These are phyloP conservation scores for Kurtzmaniella natalensis DNA, from an alignment of 1,139 yeast species.

Conservation along the genomic window DNA sequence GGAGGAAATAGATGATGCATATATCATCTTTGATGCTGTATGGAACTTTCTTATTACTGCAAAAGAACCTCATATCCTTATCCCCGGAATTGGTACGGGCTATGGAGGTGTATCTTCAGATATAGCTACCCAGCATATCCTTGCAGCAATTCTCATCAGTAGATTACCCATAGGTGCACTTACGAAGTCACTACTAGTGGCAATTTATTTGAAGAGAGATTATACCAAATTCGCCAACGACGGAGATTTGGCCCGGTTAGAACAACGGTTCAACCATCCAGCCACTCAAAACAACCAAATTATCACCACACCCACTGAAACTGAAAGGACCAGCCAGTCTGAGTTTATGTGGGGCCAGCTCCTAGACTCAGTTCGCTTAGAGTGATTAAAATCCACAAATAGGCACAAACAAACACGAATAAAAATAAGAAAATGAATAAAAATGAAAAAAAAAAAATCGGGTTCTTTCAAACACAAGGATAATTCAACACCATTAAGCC, in stretches of 20 bases:
- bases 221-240: too few species aligned
- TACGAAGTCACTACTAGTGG: constrained; percentile 15
- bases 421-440: too few species aligned
- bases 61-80: constrained; percentile 12
- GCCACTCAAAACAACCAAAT: too few species aligned
- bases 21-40: constrained; percentile 14
- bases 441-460: too few species aligned
- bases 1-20: constrained; percentile 9
- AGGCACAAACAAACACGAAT: too few species aligned
- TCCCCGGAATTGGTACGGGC: constrained; percentile 30
- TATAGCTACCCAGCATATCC: constrained; percentile 17
- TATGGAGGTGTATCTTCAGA: constrained; percentile 19
- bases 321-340: not conserved
- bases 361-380: not conserved
- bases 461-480: too few species aligned
- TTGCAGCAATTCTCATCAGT: constrained; percentile 17
- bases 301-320: not conserved
- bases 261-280: too few species aligned
- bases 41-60: constrained; percentile 18
- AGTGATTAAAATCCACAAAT: too few species aligned
- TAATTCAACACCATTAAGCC: too few species aligned
- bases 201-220: constrained; percentile 19
- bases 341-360: not conserved
- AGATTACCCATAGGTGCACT: constrained; percentile 11
- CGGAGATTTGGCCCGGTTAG: constrained; percentile 3